These are phyloP conservation scores for Austroboletus eburneus DNA, from an alignment of 768 basidiomycete genomes.

Conservation along the genomic window DNA sequence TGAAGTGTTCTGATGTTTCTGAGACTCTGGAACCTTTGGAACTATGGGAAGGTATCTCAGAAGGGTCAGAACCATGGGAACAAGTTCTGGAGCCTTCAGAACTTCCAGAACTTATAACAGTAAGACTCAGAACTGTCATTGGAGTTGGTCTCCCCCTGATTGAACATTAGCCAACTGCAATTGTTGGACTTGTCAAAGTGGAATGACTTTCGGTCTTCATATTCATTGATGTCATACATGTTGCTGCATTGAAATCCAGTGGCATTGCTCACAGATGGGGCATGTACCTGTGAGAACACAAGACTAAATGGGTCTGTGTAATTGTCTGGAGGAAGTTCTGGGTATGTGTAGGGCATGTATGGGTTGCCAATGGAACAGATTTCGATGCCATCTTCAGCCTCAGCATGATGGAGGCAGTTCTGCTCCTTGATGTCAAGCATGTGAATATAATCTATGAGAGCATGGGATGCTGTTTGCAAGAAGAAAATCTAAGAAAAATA, in stretches of 20 bases:
- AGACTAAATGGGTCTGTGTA: conserved; percentile 52
- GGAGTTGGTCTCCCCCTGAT: conserved; percentile 72
- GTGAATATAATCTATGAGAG: conserved; percentile 77
- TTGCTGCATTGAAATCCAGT: conserved; percentile 78
- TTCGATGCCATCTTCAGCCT: conserved; percentile 62
- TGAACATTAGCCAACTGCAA: conserved; percentile 70
- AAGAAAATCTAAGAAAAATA: conserved; percentile 70
- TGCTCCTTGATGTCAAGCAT: too few species aligned
- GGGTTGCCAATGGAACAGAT: conserved; percentile 57
- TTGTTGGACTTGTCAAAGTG: conserved; percentile 77
- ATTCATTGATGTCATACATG: conserved; percentile 63
- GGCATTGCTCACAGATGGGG: conserved; percentile 81
- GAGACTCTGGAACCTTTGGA: too few species aligned
- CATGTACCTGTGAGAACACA: conserved; percentile 56
- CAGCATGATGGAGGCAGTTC: conserved; percentile 46
- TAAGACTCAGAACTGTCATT: conserved; percentile 91
- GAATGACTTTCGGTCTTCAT: conserved; percentile 69
- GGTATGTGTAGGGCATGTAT: conserved; percentile 71
- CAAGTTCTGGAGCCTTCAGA: conserved; percentile 91
- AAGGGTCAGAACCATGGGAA: conserved; percentile 87
- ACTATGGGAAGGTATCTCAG: too few species aligned
- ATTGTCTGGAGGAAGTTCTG: conserved; percentile 40
- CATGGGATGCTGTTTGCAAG: conserved; percentile 79
- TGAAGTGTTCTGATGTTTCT: too few species aligned
- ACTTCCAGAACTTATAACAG: too few species aligned